phyloP scores from a whole-genome alignment of 2,329 filamentous ascomycete species.

The Calonectria crousiana region DNA sequence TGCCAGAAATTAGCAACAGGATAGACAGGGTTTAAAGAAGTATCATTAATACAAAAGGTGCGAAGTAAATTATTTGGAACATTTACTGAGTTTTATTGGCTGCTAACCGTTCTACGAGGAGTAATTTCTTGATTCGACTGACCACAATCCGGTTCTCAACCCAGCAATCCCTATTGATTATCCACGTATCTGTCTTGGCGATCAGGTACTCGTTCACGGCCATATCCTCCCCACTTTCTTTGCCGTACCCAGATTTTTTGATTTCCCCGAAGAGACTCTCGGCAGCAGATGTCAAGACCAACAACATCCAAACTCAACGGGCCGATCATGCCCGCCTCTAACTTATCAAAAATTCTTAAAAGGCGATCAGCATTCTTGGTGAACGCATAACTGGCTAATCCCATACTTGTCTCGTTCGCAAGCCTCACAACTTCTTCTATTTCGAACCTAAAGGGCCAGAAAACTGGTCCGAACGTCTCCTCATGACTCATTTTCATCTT shows the following conservation, averaged over 20 bases:
- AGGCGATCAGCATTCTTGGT: slow-evolving; percentile 7
- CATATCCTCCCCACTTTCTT: slow-evolving; percentile 23
- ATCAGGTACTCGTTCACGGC: slow-evolving; percentile 21
- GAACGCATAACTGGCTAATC: slow-evolving; percentile 8
- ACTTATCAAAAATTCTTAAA: slow-evolving; percentile 20
- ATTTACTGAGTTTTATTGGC: not conserved
- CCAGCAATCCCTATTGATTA: not conserved
- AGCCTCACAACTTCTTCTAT: too few species aligned
- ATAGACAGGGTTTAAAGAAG: not conserved
- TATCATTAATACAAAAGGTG: not conserved
- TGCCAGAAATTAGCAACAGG: not conserved
- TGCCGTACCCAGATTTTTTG: slow-evolving; percentile 17
- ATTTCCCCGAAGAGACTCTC: slow-evolving; percentile 24
- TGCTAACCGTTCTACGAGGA: too few species aligned
- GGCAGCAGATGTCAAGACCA: not conserved
- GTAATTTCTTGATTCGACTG: not conserved
- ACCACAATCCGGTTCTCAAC: not conserved
- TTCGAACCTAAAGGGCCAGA: too few species aligned
- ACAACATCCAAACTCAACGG: not conserved
- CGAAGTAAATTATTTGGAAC: not conserved
- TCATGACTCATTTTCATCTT: too few species aligned
- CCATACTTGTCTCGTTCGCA: too few species aligned
- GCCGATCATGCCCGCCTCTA: slow-evolving; percentile 18
- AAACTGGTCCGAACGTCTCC: too few species aligned
- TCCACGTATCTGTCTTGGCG: slow-evolving; percentile 12